Evolutionary conservation across 495 filamentous ascomycete genomes (phyloP), one percentile per base, ranked within the genome.

Genomic region (Penicillium angulare): DNA sequence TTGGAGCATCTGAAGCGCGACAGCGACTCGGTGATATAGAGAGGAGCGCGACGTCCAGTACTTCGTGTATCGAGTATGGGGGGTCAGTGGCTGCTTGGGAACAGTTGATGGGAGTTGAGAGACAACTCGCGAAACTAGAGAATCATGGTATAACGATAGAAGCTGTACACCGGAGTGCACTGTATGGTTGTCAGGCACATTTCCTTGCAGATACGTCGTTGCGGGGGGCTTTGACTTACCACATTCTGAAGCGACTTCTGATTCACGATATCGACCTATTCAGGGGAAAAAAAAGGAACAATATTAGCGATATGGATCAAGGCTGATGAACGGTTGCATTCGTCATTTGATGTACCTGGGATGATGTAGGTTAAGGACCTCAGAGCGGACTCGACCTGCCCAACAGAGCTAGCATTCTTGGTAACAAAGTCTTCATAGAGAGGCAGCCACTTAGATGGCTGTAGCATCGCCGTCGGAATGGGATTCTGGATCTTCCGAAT

Each of bases 291-390:
- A 34, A 16, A 33, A 12, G 1, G 8, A 18, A 9, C 6, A 18
- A 3, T 5, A 5, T 34, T 31, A 49, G 36, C 26, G 35, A 40
- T 31, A 1, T 1, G 36, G 31, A 16, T 9, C 3, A 50, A 6
- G 10, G 24, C 15, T 15, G 6, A 21, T 10, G 10, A 34, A 17
- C 8, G 5, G 8, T 13, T 12, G 23, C 24, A 45, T 18, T 27
- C 15, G 16, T 20, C 23, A 27, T 24, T 26, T 26, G n/a, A 23
- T 75, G 42, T 60, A 90, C 87, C 89, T 40, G 93, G 93, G 21
- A 98, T 92, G 59, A 98, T 92, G 65, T 97, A 97, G 17, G 92
- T 95, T 43, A 98, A 73, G 4, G 88, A 92, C 17, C 95, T 83
- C 61, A 98, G 73, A 13, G 89, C 89, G 34, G 88, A 92, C 73